Evolutionary conservation across 1,284 basidiomycete genomes (phyloP), one percentile per base, ranked within the genome.

Genomic region (Ustilago cynodontis): DNA sequence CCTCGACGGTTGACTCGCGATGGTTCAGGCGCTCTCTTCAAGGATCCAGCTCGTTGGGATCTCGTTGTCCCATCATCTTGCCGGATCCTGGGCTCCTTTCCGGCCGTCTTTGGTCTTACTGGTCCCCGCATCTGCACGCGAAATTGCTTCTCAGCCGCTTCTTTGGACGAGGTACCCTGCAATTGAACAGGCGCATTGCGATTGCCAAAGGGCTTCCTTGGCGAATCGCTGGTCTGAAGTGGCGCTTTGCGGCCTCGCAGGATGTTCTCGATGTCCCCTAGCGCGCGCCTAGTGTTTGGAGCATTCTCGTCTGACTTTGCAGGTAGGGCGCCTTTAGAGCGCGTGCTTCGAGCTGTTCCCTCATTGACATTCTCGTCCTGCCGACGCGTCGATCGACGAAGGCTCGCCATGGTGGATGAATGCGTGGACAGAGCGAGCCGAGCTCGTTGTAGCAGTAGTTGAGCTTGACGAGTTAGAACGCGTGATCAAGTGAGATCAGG

Each of bases 221-320:
- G 59, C 45, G 63, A 56, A 22, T 31, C 28, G 37, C 56, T 31
- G 6, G 55, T 18, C 20, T 56, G 35, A 7, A 16, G n/a, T 14
- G 49, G 5, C n/a, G 41, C 1, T 5, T 60, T 43, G 18, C 43
- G 55, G 0, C 39, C 54, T n/a, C 33, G 28, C 13, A 66, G 35
- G 18, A 66, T 56, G 33, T 72, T 72, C 39, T 57, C 51, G 39
- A 72, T 67, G 8, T 72, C 60, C 14, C 56, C 60, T 1, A 72
- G 47, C 0, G 49, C 70, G 3, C 31, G 56, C 20, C 70, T 45
- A 5, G 18, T 24, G 5, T 22, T 10, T 13, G 64, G 37, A 33
- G 51, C 64, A 16, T 72, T 72, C 22, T 72, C 70, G 45, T 72
- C 64, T 24, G 59, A 63, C 18, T 53, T 52, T 10, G 49, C 22